These are phyloP conservation scores for Saccharomyces hybrid DNA, from an alignment of 1,139 yeast species.

Conservation along the genomic window DNA sequence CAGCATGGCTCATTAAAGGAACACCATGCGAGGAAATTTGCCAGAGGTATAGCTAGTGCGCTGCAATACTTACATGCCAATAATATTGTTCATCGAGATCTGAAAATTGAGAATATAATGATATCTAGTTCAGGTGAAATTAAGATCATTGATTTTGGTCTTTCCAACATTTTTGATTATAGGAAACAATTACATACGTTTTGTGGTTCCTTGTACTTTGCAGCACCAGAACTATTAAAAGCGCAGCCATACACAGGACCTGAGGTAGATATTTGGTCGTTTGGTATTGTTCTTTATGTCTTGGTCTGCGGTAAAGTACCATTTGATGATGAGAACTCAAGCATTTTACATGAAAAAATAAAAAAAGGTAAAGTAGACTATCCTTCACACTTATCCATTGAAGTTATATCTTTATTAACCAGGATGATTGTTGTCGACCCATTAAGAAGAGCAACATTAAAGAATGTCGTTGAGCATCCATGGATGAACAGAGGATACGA, in stretches of 20 bases:
- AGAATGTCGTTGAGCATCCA: conserved; percentile 79
- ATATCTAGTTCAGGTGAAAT: conserved; percentile 91
- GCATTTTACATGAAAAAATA: conserved; percentile 88
- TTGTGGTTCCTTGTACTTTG: conserved; percentile 96
- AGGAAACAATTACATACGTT: conserved; percentile 76
- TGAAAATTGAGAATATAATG: conserved; percentile 94
- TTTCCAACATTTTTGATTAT: conserved; percentile 77
- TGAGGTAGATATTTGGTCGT: conserved; percentile 97
- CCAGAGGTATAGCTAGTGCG: conserved; percentile 94
- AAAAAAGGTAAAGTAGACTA: conserved; percentile 90
- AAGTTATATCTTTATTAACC: conserved; percentile 74
- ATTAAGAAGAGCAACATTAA: conserved; percentile 63
- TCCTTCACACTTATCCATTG: conserved; percentile 73
- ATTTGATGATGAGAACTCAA: conserved; percentile 91
- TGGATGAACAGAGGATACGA: conserved; percentile 95
- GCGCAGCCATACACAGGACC: conserved; percentile 95
- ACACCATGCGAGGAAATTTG: conserved; percentile 88
- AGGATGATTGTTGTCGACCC: conserved; percentile 94
- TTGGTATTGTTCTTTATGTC: conserved; percentile 92
- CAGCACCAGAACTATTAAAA: conserved; percentile 92
- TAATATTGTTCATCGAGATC: conserved; percentile 92
- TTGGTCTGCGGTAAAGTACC: conserved; percentile 97
- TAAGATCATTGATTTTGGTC: conserved; percentile 92
- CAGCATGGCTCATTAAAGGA: conserved; percentile 94
- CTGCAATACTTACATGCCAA: conserved; percentile 88